A percentile compares a stretch with the other conserved stretches of the same genome.
phyloP scores from a whole-genome alignment of 2,329 filamentous ascomycete genomes.

The Calycina herbarum region DNA sequence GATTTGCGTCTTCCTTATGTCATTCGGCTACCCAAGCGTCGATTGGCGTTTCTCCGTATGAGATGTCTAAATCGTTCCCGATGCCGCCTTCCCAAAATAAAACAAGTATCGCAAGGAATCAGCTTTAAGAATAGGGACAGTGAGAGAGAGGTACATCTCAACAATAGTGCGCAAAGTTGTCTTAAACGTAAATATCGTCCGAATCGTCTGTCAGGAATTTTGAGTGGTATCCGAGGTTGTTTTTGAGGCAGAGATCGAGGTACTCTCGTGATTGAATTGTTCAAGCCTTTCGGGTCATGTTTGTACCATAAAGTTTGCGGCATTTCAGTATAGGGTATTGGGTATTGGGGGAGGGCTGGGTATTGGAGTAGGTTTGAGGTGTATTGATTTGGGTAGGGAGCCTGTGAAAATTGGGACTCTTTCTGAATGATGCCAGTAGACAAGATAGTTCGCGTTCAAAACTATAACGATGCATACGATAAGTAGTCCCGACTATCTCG shows the following conservation, averaged over 20 bases:
- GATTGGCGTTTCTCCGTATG: slow-evolving; percentile 36
- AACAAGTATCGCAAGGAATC: slow-evolving; percentile 44
- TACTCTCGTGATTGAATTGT: slow-evolving; percentile 33
- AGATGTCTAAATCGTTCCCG: slow-evolving; percentile 43
- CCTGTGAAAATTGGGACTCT: slow-evolving; percentile 9
- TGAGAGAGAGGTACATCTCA: slow-evolving; percentile 36
- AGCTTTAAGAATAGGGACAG: slow-evolving; percentile 41
- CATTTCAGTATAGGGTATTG: slow-evolving; percentile 22
- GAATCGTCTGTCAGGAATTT: slow-evolving; percentile 35
- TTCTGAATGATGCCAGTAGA: neutral
- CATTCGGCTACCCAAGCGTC: slow-evolving; percentile 40
- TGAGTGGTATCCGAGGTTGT: slow-evolving; percentile 33
- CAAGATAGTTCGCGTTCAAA: neutral
- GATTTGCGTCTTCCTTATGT: slow-evolving; percentile 32
- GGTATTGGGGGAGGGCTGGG: neutral
- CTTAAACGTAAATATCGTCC: slow-evolving; percentile 33
- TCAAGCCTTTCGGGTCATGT: slow-evolving; percentile 40
- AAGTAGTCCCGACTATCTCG: neutral
- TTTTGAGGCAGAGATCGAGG: slow-evolving; percentile 37
- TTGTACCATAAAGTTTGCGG: slow-evolving; percentile 44
- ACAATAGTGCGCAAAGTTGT: slow-evolving; percentile 38
- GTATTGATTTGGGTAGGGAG: neutral
- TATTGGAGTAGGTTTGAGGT: neutral
- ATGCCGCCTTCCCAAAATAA: slow-evolving; percentile 42
- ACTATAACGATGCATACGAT: neutral